phyloP scores from a whole-genome alignment of 2,329 filamentous ascomycete genomes.

The Fusarium duplospermum region DNA sequence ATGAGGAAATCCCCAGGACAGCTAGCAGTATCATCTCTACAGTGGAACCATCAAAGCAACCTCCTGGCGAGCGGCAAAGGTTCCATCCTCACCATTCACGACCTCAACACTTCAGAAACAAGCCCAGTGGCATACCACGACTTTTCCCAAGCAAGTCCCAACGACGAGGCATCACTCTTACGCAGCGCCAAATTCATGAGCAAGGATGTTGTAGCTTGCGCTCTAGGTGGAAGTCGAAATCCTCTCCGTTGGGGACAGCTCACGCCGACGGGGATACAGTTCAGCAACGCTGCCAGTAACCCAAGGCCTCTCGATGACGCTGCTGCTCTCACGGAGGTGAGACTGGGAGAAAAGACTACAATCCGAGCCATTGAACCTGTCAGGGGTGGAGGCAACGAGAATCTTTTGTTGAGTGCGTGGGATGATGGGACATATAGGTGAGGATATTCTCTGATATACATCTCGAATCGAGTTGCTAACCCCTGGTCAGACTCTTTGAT shows the following conservation, averaged over 20 bases:
- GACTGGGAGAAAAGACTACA: constrained; percentile 51
- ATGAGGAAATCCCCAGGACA: constrained; percentile 46
- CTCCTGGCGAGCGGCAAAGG: constrained; percentile 48
- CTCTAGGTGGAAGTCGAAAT: constrained; percentile 54
- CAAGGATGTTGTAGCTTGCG: constrained; percentile 58
- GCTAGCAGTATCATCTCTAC: constrained; percentile 48
- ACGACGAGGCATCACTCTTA: constrained; percentile 42
- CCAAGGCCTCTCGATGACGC: constrained; percentile 28
- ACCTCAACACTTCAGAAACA: constrained; percentile 34
- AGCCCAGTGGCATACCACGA: constrained; percentile 42
- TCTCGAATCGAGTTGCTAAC: neutral
- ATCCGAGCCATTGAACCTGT: constrained; percentile 62
- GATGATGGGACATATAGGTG: constrained; percentile 62
- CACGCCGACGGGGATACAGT: constrained; percentile 58
- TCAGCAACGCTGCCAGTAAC: constrained; percentile 51
- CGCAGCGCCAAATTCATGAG: constrained; percentile 59
- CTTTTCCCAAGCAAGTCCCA: constrained; percentile 32
- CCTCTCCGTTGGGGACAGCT: constrained; percentile 60
- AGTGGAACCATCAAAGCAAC: constrained; percentile 47
- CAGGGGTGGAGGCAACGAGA: constrained; percentile 49
- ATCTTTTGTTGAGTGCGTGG: constrained; percentile 63
- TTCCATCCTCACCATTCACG: constrained; percentile 46
- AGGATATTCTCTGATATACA: constrained; percentile 1
- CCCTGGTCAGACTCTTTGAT: constrained; percentile 56
- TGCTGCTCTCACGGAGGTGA: constrained; percentile 35